phyloP scores from a whole-genome alignment of 1,284 basidiomycete species.

The Gyrodon tennesseensis region DNA sequence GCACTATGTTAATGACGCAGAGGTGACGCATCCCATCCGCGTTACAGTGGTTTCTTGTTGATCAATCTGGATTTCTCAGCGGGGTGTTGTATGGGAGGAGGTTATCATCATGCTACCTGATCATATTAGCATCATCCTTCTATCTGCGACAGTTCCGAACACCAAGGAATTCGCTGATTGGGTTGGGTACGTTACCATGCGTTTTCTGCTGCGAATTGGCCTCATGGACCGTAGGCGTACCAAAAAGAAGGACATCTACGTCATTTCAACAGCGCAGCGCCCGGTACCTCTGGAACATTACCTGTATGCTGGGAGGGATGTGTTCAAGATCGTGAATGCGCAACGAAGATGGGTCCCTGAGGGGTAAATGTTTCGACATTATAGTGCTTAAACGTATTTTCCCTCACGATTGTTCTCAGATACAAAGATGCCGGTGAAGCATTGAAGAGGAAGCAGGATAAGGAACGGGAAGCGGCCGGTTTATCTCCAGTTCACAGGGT shows the following conservation, averaged over 20 bases:
- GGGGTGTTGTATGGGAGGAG: slow-evolving; percentile 99
- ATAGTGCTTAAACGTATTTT: slow-evolving; percentile 14
- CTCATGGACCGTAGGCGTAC: slow-evolving; percentile 67
- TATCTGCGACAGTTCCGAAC: slow-evolving; percentile 98
- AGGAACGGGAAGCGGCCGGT: slow-evolving; percentile 94
- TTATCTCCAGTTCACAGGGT: slow-evolving; percentile 77
- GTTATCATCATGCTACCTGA: slow-evolving; percentile 99
- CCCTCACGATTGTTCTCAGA: slow-evolving; percentile 45
- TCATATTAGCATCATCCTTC: slow-evolving; percentile 94
- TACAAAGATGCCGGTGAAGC: slow-evolving; percentile 91
- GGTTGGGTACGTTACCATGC: slow-evolving; percentile 78
- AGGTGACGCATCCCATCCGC: slow-evolving; percentile 57
- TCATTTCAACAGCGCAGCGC: slow-evolving; percentile 95
- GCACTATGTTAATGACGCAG: slow-evolving; percentile 99
- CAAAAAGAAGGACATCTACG: slow-evolving; percentile 99
- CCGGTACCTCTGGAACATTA: slow-evolving; percentile 98
- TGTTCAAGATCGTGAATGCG: slow-evolving; percentile 92
- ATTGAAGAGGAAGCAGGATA: slow-evolving; percentile 92
- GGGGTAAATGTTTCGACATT: slow-evolving; percentile 55
- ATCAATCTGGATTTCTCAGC: slow-evolving; percentile 51
- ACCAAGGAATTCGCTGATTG: slow-evolving; percentile 99
- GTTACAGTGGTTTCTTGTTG: slow-evolving; percentile 18
- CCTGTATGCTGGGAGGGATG: slow-evolving; percentile 89
- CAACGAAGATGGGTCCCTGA: slow-evolving; percentile 72
- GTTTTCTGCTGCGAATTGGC: slow-evolving; percentile 12